These are phyloP conservation scores for Ogataea siamensis DNA, from an alignment of 805 yeast genomes.

Conservation along the genomic window DNA sequence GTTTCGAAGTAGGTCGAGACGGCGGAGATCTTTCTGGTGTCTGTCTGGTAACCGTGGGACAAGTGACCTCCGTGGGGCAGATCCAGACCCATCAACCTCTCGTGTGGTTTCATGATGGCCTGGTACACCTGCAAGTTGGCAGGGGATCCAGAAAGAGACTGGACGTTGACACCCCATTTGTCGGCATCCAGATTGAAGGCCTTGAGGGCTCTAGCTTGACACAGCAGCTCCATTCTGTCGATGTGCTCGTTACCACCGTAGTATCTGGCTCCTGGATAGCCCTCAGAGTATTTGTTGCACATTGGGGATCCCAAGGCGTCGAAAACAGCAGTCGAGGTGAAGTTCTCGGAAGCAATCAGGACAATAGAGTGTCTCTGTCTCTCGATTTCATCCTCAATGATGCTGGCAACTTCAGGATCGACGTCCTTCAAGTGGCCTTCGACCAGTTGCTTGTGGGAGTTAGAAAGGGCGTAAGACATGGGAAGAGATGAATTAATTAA, in stretches of 20 bases:
- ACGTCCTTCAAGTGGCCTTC: constrained; percentile 60
- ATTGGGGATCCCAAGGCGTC: constrained; percentile 96
- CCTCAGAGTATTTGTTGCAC: constrained; percentile 98
- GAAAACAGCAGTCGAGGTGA: constrained; percentile 93
- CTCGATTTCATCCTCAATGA: constrained; percentile 73
- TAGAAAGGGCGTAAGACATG: constrained; percentile 58
- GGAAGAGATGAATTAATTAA: not conserved
- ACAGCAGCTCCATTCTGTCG: constrained; percentile 86
- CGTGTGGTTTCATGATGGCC: constrained; percentile 93
- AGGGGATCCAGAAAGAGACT: constrained; percentile 94
- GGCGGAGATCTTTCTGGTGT: constrained; percentile 87
- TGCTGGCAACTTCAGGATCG: constrained; percentile 76
- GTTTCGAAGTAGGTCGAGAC: constrained; percentile 97
- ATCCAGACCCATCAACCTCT: constrained; percentile 96
- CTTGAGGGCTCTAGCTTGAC: constrained; percentile 91
- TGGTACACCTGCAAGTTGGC: constrained; percentile 96
- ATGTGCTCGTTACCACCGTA: constrained; percentile 98
- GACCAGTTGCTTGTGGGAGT: constrained; percentile 62
- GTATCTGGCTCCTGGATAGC: constrained; percentile 98
- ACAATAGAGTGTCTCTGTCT: constrained; percentile 95
- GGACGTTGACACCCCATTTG: constrained; percentile 98
- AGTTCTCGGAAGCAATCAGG: constrained; percentile 94
- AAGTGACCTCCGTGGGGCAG: constrained; percentile 99
- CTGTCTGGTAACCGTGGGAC: constrained; percentile 98
- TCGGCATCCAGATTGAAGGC: constrained; percentile 80